These are phyloP conservation scores for Fomes fomentarius DNA, from an alignment of 1,284 basidiomycete species.

Conservation along the genomic window DNA sequence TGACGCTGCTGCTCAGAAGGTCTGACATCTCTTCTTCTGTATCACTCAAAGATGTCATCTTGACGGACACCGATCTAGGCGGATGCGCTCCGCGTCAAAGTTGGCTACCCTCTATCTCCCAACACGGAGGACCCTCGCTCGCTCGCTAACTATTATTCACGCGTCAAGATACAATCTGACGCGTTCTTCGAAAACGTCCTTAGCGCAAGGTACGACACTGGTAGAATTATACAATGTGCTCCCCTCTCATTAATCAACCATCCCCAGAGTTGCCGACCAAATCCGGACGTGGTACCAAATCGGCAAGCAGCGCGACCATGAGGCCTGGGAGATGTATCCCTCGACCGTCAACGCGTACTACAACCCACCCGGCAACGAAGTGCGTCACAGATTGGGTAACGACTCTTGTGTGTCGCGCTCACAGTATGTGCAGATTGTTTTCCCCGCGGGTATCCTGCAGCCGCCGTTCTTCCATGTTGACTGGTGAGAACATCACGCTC, in stretches of 20 bases:
- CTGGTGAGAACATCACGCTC: conserved; percentile 71
- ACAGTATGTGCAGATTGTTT: conserved; percentile 72
- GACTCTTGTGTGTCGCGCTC: background rate
- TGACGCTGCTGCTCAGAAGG: conserved; percentile 85
- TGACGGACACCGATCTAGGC: conserved; percentile 46
- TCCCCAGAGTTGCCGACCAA: conserved; percentile 53
- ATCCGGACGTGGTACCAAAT: conserved; percentile 77
- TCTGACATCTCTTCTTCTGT: conserved; percentile 31
- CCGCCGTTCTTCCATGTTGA: conserved; percentile 89
- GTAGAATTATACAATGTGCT: background rate
- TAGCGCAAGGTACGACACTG: conserved; percentile 54
- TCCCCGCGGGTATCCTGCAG: conserved; percentile 95
- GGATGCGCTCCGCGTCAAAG: conserved; percentile 80
- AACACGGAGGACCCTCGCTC: conserved; percentile 77
- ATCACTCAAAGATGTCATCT: too few species aligned
- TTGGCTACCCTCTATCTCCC: conserved; percentile 88
- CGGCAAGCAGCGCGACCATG: conserved; percentile 71
- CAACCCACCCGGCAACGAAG: conserved; percentile 81
- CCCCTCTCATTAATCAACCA: background rate
- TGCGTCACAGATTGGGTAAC: conserved; percentile 30
- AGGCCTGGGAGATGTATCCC: conserved; percentile 90
- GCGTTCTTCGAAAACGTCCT: conserved; percentile 89
- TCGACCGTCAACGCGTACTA: conserved; percentile 83
- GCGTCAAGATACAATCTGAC: conserved; percentile 65
- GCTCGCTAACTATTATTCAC: conserved; percentile 76